phyloP scores from a whole-genome alignment of 2,329 filamentous ascomycete species.

The Cyclaneusma minus region DNA sequence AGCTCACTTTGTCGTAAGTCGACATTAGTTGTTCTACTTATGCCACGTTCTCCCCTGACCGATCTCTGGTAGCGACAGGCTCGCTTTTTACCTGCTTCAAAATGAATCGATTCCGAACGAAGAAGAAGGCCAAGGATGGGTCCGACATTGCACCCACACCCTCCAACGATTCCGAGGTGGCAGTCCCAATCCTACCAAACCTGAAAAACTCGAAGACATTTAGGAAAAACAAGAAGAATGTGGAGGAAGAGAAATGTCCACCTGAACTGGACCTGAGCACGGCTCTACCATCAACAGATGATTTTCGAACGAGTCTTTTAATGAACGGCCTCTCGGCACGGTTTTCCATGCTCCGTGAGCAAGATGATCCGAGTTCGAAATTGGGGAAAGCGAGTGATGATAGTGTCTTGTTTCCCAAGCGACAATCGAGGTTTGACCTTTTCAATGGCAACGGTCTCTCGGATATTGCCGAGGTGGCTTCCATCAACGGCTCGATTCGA shows the following conservation, averaged over 20 bases:
- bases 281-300: slow-evolving; percentile 67
- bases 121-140: slow-evolving; percentile 54
- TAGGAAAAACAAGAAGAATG: slow-evolving; percentile 33
- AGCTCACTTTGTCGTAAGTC: too few relatives aligned
- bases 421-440: slow-evolving; percentile 66
- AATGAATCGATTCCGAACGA: slow-evolving; percentile 68
- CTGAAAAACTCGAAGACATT: slow-evolving; percentile 35
- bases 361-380: slow-evolving; percentile 79
- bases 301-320: slow-evolving; percentile 88
- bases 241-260: slow-evolving; percentile 40
- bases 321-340: slow-evolving; percentile 91
- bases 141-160: slow-evolving; percentile 24
- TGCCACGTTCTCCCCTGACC: too few relatives aligned
- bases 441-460: slow-evolving; percentile 46
- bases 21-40: too few relatives aligned
- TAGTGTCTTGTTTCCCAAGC: slow-evolving; percentile 72
- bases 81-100: too few relatives aligned
- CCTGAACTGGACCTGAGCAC: slow-evolving; percentile 55
- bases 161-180: slow-evolving; percentile 38
- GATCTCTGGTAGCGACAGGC: too few relatives aligned
- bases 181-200: slow-evolving; percentile 17
- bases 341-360: slow-evolving; percentile 92
- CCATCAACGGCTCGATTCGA: slow-evolving; percentile 47
- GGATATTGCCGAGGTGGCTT: slow-evolving; percentile 86
- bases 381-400: slow-evolving; percentile 92